Evolutionary conservation across 768 basidiomycete genomes (phyloP).

Genomic region (Podaxis sp.): DNA sequence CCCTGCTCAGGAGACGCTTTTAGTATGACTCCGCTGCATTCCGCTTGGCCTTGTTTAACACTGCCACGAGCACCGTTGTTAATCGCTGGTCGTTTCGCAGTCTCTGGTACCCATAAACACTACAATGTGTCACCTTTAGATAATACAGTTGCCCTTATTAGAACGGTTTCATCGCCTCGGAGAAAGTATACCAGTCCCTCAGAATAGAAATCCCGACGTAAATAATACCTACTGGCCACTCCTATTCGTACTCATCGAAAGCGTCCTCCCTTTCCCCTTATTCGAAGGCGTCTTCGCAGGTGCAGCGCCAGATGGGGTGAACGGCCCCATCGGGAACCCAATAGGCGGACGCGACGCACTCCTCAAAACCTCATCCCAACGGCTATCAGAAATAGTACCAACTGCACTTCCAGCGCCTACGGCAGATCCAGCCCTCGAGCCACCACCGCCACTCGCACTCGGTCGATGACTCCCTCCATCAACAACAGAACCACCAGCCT

Average conservation of each 20-base stretch:
- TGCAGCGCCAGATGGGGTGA: not conserved
- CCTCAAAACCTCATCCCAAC: not conserved
- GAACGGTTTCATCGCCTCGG: too few relatives aligned
- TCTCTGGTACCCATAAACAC: too few relatives aligned
- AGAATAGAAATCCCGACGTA: too few relatives aligned
- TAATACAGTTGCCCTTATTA: too few relatives aligned
- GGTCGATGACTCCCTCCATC: not conserved
- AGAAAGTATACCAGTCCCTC: too few relatives aligned
- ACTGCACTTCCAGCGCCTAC: not conserved
- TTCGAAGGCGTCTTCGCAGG: not conserved
- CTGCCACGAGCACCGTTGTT: too few relatives aligned
- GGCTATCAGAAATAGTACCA: not conserved
- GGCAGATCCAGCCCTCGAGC: not conserved
- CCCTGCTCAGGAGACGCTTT: too few relatives aligned
- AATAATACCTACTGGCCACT: not conserved
- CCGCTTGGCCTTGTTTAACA: too few relatives aligned
- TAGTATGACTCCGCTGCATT: too few relatives aligned
- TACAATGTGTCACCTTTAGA: too few relatives aligned
- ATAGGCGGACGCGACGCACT: not conserved
- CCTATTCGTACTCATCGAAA: conserved; percentile 7
- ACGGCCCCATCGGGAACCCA: not conserved
- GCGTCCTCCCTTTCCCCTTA: conserved; percentile 1
- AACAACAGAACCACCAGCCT: not conserved
- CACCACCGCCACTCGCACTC: not conserved
- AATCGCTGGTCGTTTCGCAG: too few relatives aligned